These are phyloP conservation scores for Trichophyton schoenleinii DNA, from an alignment of 2,329 filamentous ascomycete genomes.

Conservation along the genomic window DNA sequence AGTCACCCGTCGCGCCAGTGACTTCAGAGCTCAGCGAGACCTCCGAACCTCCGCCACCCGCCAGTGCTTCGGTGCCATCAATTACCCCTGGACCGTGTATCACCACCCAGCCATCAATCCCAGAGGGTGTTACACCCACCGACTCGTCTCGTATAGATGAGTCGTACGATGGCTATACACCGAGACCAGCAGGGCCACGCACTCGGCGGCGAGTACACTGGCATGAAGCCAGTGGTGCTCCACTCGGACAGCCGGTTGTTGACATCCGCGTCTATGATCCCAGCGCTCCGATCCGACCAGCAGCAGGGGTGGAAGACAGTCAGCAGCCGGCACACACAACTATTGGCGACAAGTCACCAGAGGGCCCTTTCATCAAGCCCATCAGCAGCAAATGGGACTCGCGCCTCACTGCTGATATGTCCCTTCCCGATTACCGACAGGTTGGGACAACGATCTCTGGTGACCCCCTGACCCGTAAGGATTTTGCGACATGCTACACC, in stretches of 20 bases:
- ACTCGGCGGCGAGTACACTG: slow-evolving; percentile 2
- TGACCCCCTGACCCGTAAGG: slow-evolving; percentile 25
- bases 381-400: slow-evolving; percentile 27
- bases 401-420: slow-evolving; percentile 22
- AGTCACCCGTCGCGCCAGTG: background rate
- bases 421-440: slow-evolving; percentile 15
- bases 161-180: slow-evolving; percentile 1
- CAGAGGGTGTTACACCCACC: background rate
- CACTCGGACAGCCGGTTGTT: slow-evolving; percentile 12
- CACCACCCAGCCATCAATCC: background rate
- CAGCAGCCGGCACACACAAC: slow-evolving; percentile 6
- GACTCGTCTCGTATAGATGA: background rate
- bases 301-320: background rate
- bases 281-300: slow-evolving; percentile 5
- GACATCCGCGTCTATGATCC: slow-evolving; percentile 11
- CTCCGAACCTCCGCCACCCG: background rate
- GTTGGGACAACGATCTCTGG: slow-evolving; percentile 24
- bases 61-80: background rate
- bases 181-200: background rate
- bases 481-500: slow-evolving; percentile 27
- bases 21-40: background rate
- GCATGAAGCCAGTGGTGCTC: slow-evolving; percentile 7
- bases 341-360: slow-evolving; percentile 10
- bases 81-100: background rate
- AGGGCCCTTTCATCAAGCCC: slow-evolving; percentile 24